Conservation (phyloP, 2,329 filamentous ascomycete genomes). For the Botrytis porri region DNA sequence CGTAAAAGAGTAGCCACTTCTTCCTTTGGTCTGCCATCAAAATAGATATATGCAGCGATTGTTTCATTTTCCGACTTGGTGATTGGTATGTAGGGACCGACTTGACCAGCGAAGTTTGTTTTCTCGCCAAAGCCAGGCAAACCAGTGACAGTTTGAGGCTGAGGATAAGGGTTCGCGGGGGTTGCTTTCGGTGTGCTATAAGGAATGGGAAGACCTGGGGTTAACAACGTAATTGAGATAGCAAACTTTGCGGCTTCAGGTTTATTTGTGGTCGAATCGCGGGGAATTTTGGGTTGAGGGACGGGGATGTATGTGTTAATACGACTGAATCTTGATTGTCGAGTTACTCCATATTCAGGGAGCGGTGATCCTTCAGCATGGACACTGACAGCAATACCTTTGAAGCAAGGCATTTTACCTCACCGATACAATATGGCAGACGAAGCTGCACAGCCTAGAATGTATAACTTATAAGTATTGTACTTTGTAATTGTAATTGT, state of each 20-base stretch:
- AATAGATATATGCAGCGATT: slow-evolving; percentile 98
- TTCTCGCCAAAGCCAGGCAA: slow-evolving; percentile 55
- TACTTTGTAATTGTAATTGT: background rate
- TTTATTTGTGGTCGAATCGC: slow-evolving; percentile 62
- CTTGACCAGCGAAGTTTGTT: slow-evolving; percentile 52
- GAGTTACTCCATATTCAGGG: slow-evolving; percentile 90
- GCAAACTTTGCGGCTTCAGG: slow-evolving; percentile 94
- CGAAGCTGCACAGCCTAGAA: slow-evolving; percentile 29
- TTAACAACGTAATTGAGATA: slow-evolving; percentile 94
- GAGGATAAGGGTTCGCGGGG: slow-evolving; percentile 72
- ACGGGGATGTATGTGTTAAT: slow-evolving; percentile 98
- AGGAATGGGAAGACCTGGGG: slow-evolving; percentile 80
- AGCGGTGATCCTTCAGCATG: slow-evolving; percentile 79
- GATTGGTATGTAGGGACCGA: slow-evolving; percentile 86
- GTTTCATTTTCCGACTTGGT: slow-evolving; percentile 94
- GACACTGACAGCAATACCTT: slow-evolving; percentile 97
- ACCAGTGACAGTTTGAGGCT: slow-evolving; percentile 75
- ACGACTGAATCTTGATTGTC: slow-evolving; percentile 82
- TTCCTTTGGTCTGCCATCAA: slow-evolving; percentile 91
- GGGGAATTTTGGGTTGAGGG: slow-evolving; percentile 74
- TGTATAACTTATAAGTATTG: slow-evolving; percentile 14
- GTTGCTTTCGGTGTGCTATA: slow-evolving; percentile 87
- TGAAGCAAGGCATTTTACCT: slow-evolving; percentile 83
- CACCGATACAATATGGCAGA: slow-evolving; percentile 26
- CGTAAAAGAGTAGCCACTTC: slow-evolving; percentile 92